phyloP scores from a whole-genome alignment of 2,329 filamentous ascomycete genomes.

The Colletotrichum liaoningense region DNA sequence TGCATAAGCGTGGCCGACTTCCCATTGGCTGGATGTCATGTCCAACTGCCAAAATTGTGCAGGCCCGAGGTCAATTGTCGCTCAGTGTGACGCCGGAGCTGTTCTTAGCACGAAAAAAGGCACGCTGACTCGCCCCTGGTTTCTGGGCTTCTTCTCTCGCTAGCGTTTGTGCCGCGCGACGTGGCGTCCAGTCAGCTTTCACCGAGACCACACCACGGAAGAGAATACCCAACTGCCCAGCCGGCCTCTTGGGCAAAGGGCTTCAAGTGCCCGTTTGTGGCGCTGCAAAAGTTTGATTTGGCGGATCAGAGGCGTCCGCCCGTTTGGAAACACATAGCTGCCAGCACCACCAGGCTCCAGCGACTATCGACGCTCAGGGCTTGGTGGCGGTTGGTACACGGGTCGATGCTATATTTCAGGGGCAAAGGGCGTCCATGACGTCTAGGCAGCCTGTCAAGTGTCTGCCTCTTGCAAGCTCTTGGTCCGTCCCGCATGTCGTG shows the following conservation, averaged over 20 bases:
- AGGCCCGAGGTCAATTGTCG: conserved; percentile 13
- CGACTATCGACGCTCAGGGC: conserved; percentile 6
- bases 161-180: conserved; percentile 21
- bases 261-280: conserved; percentile 28
- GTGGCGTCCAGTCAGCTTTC: conserved; percentile 33
- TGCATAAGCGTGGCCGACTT: background rate
- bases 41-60: conserved; percentile 13
- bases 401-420: conserved; percentile 10
- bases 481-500: background rate
- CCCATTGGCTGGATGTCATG: conserved; percentile 15
- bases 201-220: background rate
- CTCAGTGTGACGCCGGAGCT: conserved; percentile 25
- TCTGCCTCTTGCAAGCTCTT: conserved; percentile 5
- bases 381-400: conserved; percentile 1
- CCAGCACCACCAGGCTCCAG: background rate
- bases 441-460: conserved; percentile 9
- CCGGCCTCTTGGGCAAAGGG: background rate
- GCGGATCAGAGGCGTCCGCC: conserved; percentile 7
- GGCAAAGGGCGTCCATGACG: conserved; percentile 18
- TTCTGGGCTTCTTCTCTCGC: conserved; percentile 11
- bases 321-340: conserved; percentile 4
- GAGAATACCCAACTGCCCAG: background rate
- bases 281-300: conserved; percentile 9
- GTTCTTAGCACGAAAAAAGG: conserved; percentile 12
- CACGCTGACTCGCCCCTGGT: conserved; percentile 19